A percentile compares a stretch with the other conserved stretches of the same genome.
phyloP scores from a whole-genome alignment of 176 grass and related monocot species.

The Saccharum officinarum region DNA sequence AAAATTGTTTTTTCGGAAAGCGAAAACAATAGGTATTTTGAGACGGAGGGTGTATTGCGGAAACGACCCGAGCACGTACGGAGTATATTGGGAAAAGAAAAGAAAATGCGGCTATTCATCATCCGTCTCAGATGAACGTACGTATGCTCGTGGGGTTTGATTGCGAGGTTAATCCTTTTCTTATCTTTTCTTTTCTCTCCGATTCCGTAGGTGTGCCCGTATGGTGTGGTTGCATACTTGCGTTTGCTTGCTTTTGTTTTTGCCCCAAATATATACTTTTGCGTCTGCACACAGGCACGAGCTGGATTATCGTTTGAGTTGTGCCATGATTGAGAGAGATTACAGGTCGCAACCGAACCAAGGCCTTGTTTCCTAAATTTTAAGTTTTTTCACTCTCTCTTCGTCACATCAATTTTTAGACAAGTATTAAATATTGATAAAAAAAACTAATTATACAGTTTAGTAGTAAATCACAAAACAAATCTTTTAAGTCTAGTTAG shows the following conservation, averaged over 20 bases:
- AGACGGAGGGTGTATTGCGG: too few relatives aligned
- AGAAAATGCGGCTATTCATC: not conserved
- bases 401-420: too few relatives aligned
- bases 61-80: too few relatives aligned
- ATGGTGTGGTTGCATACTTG: not conserved
- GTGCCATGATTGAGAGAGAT: not conserved
- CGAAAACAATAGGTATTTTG: too few relatives aligned
- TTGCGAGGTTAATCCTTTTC: not conserved
- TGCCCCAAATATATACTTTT: not conserved
- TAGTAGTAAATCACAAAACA: too few relatives aligned
- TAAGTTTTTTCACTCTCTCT: too few relatives aligned
- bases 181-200: not conserved
- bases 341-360: not conserved
- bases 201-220: not conserved
- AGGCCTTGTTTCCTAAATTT: too few relatives aligned
- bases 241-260: not conserved
- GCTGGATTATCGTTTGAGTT: not conserved
- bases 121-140: not conserved
- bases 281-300: not conserved
- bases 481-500: too few relatives aligned
- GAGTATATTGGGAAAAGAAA: not conserved
- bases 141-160: not conserved
- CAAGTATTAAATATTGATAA: too few relatives aligned
- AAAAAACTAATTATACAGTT: too few relatives aligned
- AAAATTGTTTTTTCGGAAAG: too few relatives aligned